Base-by-base conservation (phyloP, 352 stramenopile genomes). In the Pythium monospermum region DNA sequence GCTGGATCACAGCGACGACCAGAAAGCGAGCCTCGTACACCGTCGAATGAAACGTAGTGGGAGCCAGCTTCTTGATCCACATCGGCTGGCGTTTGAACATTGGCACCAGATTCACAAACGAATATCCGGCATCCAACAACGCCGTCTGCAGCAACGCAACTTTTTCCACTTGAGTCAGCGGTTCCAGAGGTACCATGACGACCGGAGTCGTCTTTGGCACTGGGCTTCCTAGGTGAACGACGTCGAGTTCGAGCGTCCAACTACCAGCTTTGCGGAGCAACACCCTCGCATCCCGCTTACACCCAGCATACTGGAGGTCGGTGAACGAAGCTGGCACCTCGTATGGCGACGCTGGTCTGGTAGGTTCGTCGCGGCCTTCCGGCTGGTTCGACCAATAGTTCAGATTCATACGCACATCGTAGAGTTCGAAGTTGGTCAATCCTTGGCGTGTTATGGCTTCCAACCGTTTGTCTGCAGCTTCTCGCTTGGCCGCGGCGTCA, bases 81-180 rank as follows among this genome's bases (percentile, higher is more conserved):
- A 33, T 19, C 5, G 30, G 4, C 6, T 33, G 31, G 8, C 19
- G 6, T 6, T 19, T 27, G 7, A 18, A 19, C 4, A 22, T 6
- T 4, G 45, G 45, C 4, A 52, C 32, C 15, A 52, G 18, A 33
- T 52, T 52, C 31, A 52, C 23, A 33, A 52, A 52, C 45, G 45
- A 41, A 19, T 52, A 52, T 16, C 45, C 45, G 22, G 32, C 32
- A n/a, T 52, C 18, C 7, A 41, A 52, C 3, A 33, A 6, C 18
- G 42, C 45, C 12, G 22, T 41, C 22, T 52, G 45, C 2, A 41
- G 32, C 13, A 52, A 11, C 1, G 45, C 30, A 16, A 52, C 11
- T 23, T 25, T 41, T 16, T 52, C 45, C 2, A 52, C 3, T 1
- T 8, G n/a, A n/a, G 11, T 33, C 3, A 52, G 19, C 31, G 1